Percentiles rank a stretch among this genome's conserved stretches.
Conservation (phyloP, 768 basidiomycete genomes). For the Mycena chlorophos region DNA sequence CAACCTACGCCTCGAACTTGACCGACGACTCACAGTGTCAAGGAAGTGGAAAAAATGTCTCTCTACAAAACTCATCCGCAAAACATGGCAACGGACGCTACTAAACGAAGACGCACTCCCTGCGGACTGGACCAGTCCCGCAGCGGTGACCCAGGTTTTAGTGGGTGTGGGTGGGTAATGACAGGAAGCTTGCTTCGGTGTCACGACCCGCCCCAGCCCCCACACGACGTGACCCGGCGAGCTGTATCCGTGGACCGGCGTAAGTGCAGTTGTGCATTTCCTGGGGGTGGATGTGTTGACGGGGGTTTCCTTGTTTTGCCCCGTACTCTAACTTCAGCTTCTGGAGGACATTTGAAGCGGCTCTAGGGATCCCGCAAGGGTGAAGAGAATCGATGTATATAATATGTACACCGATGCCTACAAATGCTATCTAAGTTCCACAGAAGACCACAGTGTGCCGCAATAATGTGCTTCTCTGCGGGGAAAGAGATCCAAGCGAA, state of each 20-base stretch:
- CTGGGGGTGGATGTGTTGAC: not conserved
- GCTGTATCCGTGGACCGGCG: not conserved
- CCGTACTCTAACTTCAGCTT: not conserved
- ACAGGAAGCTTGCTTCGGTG: not conserved
- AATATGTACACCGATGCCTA: not conserved
- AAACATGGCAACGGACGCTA: not conserved
- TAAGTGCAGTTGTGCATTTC: not conserved
- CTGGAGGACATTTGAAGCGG: not conserved
- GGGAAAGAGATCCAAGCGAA: no score
- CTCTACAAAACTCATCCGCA: not conserved
- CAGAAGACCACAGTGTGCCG: no score
- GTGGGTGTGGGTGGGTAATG: not conserved
- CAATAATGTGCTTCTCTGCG: no score
- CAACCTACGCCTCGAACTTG: not conserved
- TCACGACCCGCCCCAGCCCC: not conserved
- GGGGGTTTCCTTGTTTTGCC: not conserved
- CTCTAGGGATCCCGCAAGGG: no score
- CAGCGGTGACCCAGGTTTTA: not conserved
- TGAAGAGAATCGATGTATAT: not conserved
- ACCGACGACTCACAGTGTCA: not conserved
- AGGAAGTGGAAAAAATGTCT: not conserved
- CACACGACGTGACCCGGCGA: not conserved
- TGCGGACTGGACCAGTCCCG: not conserved
- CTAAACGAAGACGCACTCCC: not conserved
- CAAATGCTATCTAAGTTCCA: not conserved